Conservation (phyloP, 2,329 filamentous ascomycete genomes). For the Penicillium olsonii region DNA sequence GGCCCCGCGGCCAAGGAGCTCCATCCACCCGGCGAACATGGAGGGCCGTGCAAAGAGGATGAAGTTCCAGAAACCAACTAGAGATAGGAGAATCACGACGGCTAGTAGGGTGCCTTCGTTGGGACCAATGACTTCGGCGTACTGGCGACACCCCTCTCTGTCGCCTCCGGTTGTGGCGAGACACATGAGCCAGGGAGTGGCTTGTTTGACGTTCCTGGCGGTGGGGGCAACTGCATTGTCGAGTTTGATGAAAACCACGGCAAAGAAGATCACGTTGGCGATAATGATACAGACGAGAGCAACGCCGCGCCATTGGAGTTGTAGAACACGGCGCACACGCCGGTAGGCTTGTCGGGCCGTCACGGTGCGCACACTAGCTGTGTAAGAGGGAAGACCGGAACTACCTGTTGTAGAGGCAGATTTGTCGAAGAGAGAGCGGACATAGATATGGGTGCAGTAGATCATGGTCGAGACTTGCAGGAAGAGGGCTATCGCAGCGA, state of each 20-base stretch:
- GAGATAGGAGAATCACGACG: conserved; percentile 77
- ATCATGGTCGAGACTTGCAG: conserved; percentile 81
- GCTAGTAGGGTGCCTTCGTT: conserved; percentile 76
- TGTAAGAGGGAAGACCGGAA: conserved; percentile 73
- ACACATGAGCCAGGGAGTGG: conserved; percentile 70
- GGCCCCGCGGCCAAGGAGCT: conserved; percentile 56
- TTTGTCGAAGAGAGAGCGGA: conserved; percentile 77
- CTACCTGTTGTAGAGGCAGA: conserved; percentile 60
- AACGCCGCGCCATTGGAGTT: conserved; percentile 93
- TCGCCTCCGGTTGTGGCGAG: conserved; percentile 61
- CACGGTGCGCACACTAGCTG: conserved; percentile 73
- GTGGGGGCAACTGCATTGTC: conserved; percentile 68
- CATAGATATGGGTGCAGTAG: conserved; percentile 94
- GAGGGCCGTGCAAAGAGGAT: conserved; percentile 78
- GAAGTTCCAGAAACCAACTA: conserved; percentile 84
- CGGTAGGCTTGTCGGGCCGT: conserved; percentile 86
- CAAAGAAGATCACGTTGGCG: conserved; percentile 89
- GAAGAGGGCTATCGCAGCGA: conserved; percentile 74
- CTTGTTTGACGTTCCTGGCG: conserved; percentile 57
- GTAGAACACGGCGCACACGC: conserved; percentile 80
- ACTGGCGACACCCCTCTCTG: conserved; percentile 65
- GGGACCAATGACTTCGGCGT: conserved; percentile 66
- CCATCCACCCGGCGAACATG: conserved; percentile 83
- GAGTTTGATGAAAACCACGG: conserved; percentile 84
- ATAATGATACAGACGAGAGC: conserved; percentile 87